These are phyloP conservation scores for Ilyonectria destructans DNA, from an alignment of 2,329 filamentous ascomycete genomes.

Conservation along the genomic window DNA sequence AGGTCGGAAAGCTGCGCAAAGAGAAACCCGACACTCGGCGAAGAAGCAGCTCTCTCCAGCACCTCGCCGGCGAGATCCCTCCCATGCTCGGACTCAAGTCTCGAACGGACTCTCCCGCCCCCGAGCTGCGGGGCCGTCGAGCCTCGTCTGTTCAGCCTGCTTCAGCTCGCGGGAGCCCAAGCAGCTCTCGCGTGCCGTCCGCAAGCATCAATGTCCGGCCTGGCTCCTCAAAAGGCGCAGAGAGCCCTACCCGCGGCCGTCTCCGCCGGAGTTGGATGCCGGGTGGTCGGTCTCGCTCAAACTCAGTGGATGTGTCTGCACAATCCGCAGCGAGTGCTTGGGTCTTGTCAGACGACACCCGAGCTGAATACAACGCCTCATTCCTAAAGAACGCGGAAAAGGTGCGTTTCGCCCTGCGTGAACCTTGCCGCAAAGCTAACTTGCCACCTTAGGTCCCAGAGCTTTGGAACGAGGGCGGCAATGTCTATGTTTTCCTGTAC, in stretches of 20 bases:
- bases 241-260: slow-evolving; percentile 62
- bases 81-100: slow-evolving; percentile 43
- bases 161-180: slow-evolving; percentile 45
- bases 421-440: slow-evolving; percentile 36
- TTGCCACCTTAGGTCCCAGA: slow-evolving; percentile 69
- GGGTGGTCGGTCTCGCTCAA: slow-evolving; percentile 67
- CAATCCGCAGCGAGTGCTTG: slow-evolving; percentile 61
- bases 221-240: slow-evolving; percentile 43
- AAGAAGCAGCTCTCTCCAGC: slow-evolving; percentile 55
- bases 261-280: slow-evolving; percentile 71
- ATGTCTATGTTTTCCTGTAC: slow-evolving; percentile 72
- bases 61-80: slow-evolving; percentile 37
- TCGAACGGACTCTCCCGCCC: slow-evolving; percentile 52
- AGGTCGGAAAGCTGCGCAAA: slow-evolving; percentile 53
- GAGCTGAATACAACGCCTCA: slow-evolving; percentile 70
- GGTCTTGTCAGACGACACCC: slow-evolving; percentile 69
- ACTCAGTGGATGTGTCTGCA: slow-evolving; percentile 58
- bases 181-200: slow-evolving; percentile 53
- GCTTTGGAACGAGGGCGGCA: slow-evolving; percentile 75
- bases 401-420: slow-evolving; percentile 54
- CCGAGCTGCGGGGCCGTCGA: slow-evolving; percentile 60
- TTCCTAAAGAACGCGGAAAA: slow-evolving; percentile 70
- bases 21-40: slow-evolving; percentile 48
- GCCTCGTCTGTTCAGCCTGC: slow-evolving; percentile 66
- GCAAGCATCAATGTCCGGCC: slow-evolving; percentile 52